A percentile compares a stretch with the other conserved stretches of the same genome.
Conservation (phyloP, 148 eudicot genomes). For the Persicaria maculosa region DNA sequence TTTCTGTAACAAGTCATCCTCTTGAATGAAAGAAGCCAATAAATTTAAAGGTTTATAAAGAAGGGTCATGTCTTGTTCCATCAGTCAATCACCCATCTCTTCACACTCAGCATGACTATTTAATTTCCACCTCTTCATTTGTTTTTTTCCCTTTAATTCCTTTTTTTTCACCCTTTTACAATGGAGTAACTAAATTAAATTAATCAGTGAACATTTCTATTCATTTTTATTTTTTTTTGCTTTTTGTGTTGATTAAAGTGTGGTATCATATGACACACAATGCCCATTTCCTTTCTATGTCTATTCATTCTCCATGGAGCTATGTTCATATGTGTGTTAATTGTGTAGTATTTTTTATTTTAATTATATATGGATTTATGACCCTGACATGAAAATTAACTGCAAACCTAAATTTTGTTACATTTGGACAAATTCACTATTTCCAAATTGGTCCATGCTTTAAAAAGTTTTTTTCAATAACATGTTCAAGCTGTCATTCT, state of each 20-base stretch:
- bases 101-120: neutral
- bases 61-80: constrained; percentile 6
- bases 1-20: constrained; percentile 8
- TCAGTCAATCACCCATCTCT: neutral
- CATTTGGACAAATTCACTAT: neutral
- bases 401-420: neutral
- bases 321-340: neutral
- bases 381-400: neutral
- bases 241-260: constrained; percentile 5
- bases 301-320: neutral
- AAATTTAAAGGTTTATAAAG: neutral
- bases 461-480: neutral
- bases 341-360: neutral
- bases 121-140: too few species aligned
- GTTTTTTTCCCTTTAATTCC: neutral
- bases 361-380: neutral
- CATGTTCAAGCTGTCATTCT: neutral
- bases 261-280: constrained; percentile 1
- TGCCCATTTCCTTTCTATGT: neutral
- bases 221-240: neutral
- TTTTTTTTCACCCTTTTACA: neutral
- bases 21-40: constrained; percentile 10
- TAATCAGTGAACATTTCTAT: neutral
- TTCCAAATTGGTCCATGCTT: neutral
- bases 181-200: too few species aligned